Conservation (phyloP, 2,329 filamentous ascomycete genomes). For the Botrytis hyacinthi region DNA sequence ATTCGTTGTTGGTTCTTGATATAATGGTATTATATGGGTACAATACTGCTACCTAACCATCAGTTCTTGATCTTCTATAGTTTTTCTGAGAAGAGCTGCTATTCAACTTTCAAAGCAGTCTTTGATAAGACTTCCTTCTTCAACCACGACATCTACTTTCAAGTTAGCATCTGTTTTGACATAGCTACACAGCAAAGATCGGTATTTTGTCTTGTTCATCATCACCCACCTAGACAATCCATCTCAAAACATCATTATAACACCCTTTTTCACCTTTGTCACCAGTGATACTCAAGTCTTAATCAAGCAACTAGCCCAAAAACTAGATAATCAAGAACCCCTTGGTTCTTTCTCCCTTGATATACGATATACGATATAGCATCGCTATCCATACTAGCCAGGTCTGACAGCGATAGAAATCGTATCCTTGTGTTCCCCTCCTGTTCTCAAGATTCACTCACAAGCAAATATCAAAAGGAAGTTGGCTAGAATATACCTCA, state of each 20-base stretch:
- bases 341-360: background rate
- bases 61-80: fast-evolving
- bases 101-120: background rate
- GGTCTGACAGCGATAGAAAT: fast-evolving
- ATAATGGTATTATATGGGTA: too few relatives aligned
- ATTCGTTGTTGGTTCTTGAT: too few relatives aligned
- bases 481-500: too few relatives aligned
- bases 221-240: background rate
- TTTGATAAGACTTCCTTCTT: background rate
- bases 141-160: fast-evolving
- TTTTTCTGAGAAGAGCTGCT: fast-evolving
- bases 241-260: background rate
- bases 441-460: background rate
- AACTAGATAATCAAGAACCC: background rate
- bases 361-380: background rate
- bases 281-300: background rate
- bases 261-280: background rate
- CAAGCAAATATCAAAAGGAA: too few relatives aligned
- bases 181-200: background rate
- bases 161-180: background rate
- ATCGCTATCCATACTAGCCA: background rate
- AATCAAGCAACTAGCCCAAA: background rate
- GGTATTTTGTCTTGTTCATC: fast-evolving
- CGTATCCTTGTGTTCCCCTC: background rate
- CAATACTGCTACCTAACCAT: too few relatives aligned